Conservation (phyloP, 768 basidiomycete species). For the Trametes punicea region DNA sequence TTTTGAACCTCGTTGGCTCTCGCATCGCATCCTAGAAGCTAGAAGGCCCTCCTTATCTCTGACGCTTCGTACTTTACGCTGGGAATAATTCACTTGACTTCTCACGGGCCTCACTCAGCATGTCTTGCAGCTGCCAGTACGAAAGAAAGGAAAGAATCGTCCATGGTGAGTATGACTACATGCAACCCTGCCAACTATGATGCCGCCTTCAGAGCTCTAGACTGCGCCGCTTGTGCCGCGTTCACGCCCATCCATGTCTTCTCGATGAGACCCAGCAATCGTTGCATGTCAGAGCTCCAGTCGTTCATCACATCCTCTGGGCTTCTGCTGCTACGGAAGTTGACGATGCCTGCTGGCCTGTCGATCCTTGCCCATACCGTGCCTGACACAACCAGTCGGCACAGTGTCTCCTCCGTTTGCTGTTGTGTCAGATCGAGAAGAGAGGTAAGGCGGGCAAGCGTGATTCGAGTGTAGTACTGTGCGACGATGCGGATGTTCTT, state of each 20-base stretch:
- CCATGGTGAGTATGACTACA: slow-evolving; percentile 23
- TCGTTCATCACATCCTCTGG: slow-evolving; percentile 96
- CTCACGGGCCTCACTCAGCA: not conserved
- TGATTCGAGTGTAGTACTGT: slow-evolving; percentile 93
- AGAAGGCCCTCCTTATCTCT: not conserved
- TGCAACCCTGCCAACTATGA: slow-evolving; percentile 11
- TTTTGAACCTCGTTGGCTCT: not conserved
- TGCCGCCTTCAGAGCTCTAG: slow-evolving; percentile 48
- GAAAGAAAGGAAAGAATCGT: slow-evolving; percentile 1
- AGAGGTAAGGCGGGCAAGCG: slow-evolving; percentile 73
- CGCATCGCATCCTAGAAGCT: not conserved
- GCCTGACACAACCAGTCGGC: slow-evolving; percentile 85
- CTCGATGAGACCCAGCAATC: slow-evolving; percentile 85
- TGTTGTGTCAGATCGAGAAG: slow-evolving; percentile 81
- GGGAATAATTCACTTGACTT: slow-evolving; percentile 6
- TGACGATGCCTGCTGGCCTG: slow-evolving; percentile 85
- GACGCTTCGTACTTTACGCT: not conserved
- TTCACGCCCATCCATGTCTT: slow-evolving; percentile 99
- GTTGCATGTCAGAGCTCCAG: slow-evolving; percentile 97
- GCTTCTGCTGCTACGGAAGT: slow-evolving; percentile 77
- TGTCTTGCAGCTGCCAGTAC: not conserved
- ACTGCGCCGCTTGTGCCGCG: slow-evolving; percentile 82
- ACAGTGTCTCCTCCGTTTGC: slow-evolving; percentile 86
- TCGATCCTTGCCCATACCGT: slow-evolving; percentile 94
- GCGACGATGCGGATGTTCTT: slow-evolving; percentile 96